Base-by-base conservation (phyloP, 2,329 filamentous ascomycete species). In the Trichoderma polysporum region DNA sequence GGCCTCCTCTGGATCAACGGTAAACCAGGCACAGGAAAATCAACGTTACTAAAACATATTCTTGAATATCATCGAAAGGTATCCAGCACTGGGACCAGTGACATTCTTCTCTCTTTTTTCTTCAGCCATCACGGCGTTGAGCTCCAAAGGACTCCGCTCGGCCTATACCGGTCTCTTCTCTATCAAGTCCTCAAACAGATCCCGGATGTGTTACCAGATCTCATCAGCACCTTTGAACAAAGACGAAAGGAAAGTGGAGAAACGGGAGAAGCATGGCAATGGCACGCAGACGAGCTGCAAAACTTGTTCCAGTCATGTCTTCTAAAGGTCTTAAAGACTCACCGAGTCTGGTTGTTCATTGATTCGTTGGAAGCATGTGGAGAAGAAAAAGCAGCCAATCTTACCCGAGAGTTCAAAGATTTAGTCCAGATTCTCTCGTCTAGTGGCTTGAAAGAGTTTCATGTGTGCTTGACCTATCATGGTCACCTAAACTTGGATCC, bases 11-110 rank as follows among this genome's bases (percentile, higher is more conserved):
- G 76, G 77, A 76, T 81, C 47, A 78, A 76, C 59, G 79, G 79
- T 3, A 78, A 80, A 39, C 78, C 79, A 3, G 78, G 79, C 4
- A 74, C 76, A 2, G 79, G 79, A 3, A 81, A 81, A 66, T 79
- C 78, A 7, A 80, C 78, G 1, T 67, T 81, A 37, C 70, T 81
- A 60, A 71, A 71, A 39, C 73, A 74, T 68, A 29, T 79, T 1
- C 71, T 80, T 22, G 70, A 78, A 15, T 74, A 75, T 45, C 19
- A n/a, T 41, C 41, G n/a, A 41, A 50, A 37, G 3, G n/a, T 12
- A 5, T 68, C 73, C 58, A 54, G 19, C 12, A 5, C 2, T 8
- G 10, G 66, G 58, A 62, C 66, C 5, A 17, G 47, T 1, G 41
- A 27, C 1, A 41, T 76, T 10, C 53, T 73, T 5, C 68, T 79